These are phyloP conservation scores for Aureobasidium sp. DNA, from an alignment of 2,329 filamentous ascomycete species.

Conservation along the genomic window DNA sequence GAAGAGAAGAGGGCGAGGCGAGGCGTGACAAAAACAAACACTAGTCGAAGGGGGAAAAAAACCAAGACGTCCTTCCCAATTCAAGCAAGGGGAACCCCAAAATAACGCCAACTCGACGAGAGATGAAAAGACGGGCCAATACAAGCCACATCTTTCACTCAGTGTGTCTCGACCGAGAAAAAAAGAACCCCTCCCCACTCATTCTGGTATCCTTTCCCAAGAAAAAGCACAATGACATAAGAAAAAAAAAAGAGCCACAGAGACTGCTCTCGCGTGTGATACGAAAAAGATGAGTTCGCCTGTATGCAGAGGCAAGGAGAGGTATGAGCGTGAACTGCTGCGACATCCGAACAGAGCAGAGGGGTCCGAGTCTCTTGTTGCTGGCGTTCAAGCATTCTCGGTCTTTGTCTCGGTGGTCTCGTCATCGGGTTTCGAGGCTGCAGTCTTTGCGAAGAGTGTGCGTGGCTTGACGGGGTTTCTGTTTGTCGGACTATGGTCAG, in stretches of 20 bases:
- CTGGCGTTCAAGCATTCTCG: not conserved
- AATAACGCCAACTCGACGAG: too few species aligned
- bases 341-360: not conserved
- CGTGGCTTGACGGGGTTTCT: slow-evolving; percentile 17
- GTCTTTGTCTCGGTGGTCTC: not conserved
- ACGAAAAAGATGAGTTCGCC: not conserved
- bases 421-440: slow-evolving; percentile 17
- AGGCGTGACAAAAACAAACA: not conserved
- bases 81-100: too few species aligned
- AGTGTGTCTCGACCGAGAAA: not conserved
- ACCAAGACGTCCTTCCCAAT: not conserved
- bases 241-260: not conserved
- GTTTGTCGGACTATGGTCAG: not conserved
- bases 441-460: slow-evolving; percentile 19
- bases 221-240: not conserved
- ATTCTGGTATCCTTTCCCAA: not conserved
- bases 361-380: not conserved
- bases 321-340: too few species aligned
- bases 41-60: not conserved
- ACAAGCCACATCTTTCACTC: too few species aligned
- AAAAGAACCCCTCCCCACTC: not conserved
- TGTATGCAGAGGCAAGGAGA: not conserved
- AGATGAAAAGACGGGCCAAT: too few species aligned
- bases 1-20: not conserved
- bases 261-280: not conserved